Conservation (phyloP, 495 filamentous ascomycete species). For the Penicillium bovifimosum region DNA sequence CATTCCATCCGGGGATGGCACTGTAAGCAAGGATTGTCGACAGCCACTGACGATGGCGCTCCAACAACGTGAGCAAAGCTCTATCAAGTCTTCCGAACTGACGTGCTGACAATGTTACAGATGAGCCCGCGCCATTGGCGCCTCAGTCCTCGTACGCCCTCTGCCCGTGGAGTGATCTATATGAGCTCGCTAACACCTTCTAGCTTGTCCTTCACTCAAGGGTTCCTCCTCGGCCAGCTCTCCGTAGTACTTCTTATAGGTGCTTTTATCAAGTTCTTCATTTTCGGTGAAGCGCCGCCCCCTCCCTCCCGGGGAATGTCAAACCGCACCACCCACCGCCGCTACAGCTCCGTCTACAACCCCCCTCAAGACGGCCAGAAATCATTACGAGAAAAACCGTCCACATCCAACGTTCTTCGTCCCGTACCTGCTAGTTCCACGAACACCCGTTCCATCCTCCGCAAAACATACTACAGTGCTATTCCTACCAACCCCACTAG, state of each 20-base stretch:
- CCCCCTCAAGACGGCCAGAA: slow-evolving; percentile 25
- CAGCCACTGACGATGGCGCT: slow-evolving; percentile 35
- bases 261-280: slow-evolving; percentile 99
- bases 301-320: slow-evolving; percentile 72
- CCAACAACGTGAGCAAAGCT: slow-evolving; percentile 29
- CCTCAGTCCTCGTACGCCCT: slow-evolving; percentile 46
- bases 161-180: slow-evolving; percentile 11
- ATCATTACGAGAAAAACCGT: slow-evolving; percentile 67
- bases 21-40: slow-evolving; percentile 20
- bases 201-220: slow-evolving; percentile 47
- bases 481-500: slow-evolving; percentile 41
- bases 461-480: slow-evolving; percentile 97
- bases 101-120: slow-evolving; percentile 21
- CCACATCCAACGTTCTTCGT: slow-evolving; percentile 67
- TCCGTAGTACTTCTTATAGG: slow-evolving; percentile 85
- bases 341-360: slow-evolving; percentile 56
- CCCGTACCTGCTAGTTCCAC: slow-evolving; percentile 49
- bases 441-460: slow-evolving; percentile 84
- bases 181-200: slow-evolving; percentile 11
- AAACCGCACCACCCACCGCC: slow-evolving; percentile 55
- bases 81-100: not conserved
- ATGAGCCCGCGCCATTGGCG: slow-evolving; percentile 30
- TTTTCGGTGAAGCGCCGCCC: slow-evolving; percentile 89
- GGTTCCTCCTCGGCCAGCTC: slow-evolving; percentile 87
- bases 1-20: slow-evolving; percentile 21